Evolutionary conservation across 306 rosid genomes (phyloP).

Genomic region (Dalbergia oliveri): DNA sequence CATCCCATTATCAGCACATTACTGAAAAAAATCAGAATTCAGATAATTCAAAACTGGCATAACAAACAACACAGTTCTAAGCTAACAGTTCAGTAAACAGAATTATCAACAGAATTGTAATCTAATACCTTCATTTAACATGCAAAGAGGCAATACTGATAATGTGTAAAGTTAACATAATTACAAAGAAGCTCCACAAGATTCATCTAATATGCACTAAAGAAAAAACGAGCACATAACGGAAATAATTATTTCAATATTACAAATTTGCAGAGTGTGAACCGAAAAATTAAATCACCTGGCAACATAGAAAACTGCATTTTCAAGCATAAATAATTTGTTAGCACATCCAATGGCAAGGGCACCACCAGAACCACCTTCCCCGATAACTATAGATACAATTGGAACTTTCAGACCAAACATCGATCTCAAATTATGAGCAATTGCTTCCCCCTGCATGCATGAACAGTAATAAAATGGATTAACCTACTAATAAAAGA

Average conservation of each 20-base stretch:
- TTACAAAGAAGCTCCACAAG: slow-evolving; percentile 35
- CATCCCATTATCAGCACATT: slow-evolving; percentile 8
- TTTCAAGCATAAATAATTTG: slow-evolving; percentile 95
- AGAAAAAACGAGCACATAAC: not conserved
- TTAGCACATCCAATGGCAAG: slow-evolving; percentile 98
- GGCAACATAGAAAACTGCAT: slow-evolving; percentile 98
- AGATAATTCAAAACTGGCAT: slow-evolving; percentile 5
- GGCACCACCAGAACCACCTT: slow-evolving; percentile 99
- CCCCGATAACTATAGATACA: slow-evolving; percentile 91
- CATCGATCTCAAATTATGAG: slow-evolving; percentile 90
- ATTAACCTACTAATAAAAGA: slow-evolving; percentile 39
- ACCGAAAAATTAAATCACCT: slow-evolving; percentile 63
- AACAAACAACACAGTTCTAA: slow-evolving; percentile 26
- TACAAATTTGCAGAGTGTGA: slow-evolving; percentile 32
- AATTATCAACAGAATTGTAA: slow-evolving; percentile 26
- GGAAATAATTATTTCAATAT: slow-evolving; percentile 17
- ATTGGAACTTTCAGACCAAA: slow-evolving; percentile 95
- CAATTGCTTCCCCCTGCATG: slow-evolving; percentile 98
- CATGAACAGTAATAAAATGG: slow-evolving; percentile 45
- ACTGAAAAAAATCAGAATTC: not conserved
- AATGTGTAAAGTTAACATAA: slow-evolving; percentile 18
- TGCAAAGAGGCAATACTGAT: slow-evolving; percentile 4
- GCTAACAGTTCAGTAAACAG: slow-evolving; percentile 28
- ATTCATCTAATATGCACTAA: slow-evolving; percentile 41
- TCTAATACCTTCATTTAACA: slow-evolving; percentile 1